Evolutionary conservation across 805 yeast species (phyloP).

Genomic region (Ogataea trehaloabstinens): DNA sequence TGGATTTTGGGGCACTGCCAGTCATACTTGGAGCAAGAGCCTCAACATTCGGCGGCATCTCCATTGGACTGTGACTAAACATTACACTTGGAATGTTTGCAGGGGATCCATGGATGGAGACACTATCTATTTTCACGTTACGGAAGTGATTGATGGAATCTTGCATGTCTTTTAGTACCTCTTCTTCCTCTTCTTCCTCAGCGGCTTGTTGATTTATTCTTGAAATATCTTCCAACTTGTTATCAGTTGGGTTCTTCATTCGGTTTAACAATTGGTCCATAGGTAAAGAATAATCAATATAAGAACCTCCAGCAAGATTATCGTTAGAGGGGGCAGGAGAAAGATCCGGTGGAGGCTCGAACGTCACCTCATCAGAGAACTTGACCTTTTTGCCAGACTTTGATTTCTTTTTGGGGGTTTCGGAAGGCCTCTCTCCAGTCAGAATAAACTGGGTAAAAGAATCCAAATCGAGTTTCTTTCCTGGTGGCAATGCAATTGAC

Average conservation of each 20-base stretch:
- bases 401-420: constrained; percentile 36
- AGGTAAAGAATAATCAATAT: constrained; percentile 62
- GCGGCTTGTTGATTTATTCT: constrained; percentile 24
- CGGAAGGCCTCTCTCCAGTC: constrained; percentile 72
- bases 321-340: constrained; percentile 8
- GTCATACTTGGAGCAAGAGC: constrained; percentile 51
- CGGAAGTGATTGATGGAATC: constrained; percentile 73
- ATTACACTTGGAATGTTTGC: constrained; percentile 43
- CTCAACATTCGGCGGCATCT: constrained; percentile 9
- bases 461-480: constrained; percentile 67
- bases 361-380: constrained; percentile 63
- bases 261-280: constrained; percentile 69
- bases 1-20: constrained; percentile 54
- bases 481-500: constrained; percentile 8
- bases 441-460: constrained; percentile 79
- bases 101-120: constrained; percentile 68
- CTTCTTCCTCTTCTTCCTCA: constrained; percentile 71
- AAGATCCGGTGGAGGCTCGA: constrained; percentile 26
- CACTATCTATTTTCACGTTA: constrained; percentile 77
- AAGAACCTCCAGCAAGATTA: constrained; percentile 7
- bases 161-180: constrained; percentile 70
- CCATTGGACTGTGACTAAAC: constrained; percentile 9
- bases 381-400: constrained; percentile 60
- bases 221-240: constrained; percentile 2
- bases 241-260: constrained; percentile 30